Evolutionary conservation across 2,329 filamentous ascomycete species (phyloP).

Genomic region (Colletotrichum sp.): DNA sequence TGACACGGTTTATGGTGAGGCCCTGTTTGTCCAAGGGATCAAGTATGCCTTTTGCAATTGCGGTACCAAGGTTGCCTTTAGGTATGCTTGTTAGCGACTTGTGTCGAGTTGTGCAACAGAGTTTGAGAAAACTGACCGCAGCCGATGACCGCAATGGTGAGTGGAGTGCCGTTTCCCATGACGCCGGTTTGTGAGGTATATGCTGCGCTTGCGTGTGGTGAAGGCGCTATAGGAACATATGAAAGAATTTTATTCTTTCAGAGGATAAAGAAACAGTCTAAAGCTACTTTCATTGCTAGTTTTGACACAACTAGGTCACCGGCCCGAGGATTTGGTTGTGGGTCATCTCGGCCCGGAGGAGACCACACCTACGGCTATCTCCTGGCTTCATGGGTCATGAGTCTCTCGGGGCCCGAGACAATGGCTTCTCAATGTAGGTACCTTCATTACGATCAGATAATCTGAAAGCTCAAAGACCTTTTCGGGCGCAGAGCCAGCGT

Average conservation of each 20-base stretch:
- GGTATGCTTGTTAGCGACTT: background rate
- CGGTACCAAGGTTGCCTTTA: background rate
- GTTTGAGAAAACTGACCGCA: background rate
- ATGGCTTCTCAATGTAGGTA: background rate
- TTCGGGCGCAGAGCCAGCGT: background rate
- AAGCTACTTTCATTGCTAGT: background rate
- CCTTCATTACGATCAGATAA: background rate
- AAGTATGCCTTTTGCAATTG: background rate
- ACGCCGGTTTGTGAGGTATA: background rate
- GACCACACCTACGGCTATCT: background rate
- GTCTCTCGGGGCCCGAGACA: background rate
- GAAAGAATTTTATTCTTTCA: fast-evolving
- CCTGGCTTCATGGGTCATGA: background rate
- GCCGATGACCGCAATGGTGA: background rate
- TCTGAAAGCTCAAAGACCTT: background rate
- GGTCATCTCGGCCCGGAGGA: background rate
- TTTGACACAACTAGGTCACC: background rate
- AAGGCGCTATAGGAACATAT: background rate
- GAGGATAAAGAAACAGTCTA: background rate
- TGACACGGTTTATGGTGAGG: background rate
- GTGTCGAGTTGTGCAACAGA: fast-evolving
- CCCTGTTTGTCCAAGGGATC: background rate
- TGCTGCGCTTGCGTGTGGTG: fast-evolving
- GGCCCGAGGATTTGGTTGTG: background rate
- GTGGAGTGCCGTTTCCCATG: background rate